Base-by-base conservation (phyloP, 495 filamentous ascomycete species). In the Physcia stellaris region DNA sequence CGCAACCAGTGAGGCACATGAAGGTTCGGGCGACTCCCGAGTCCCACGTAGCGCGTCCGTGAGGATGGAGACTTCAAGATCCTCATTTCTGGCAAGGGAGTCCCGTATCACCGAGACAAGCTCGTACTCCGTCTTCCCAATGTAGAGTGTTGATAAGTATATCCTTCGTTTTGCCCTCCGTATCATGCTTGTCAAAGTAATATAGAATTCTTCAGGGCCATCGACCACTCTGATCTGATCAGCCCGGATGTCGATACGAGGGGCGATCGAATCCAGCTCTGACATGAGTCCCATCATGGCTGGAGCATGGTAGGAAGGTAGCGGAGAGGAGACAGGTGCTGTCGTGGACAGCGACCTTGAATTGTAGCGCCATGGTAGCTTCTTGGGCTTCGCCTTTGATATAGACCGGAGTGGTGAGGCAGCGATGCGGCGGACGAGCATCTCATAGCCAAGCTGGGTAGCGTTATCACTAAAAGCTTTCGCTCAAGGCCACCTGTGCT, bases 81-180 rank as follows among this genome's bases (percentile, higher is more conserved):
- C 59, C 3, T 83, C 76, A 35, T 83, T 83, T 17, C 61, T 63
- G 41, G 62, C 59, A 10, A 99, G 74, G 23, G 90, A 77, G 37
- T 81, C 61, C 48, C 78, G 77, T 19, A 99, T 62, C 0, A 79
- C 85, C 12, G 74, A 62, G 41, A 99, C 79, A 52, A 99, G 62
- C 42, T 95, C 92, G 61, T 84, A 67, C 60, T 99, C 90, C 1
- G 82, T 79, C 60, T 88, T 92, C 45, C 90, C 90, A 50, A 99
- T 86, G 52, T 99, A 99, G 22, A 99, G 64, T 0, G 90, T 96
- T 15, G 85, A 92, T 35, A 99, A 64, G 55, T 86, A 99, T 50
- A 99, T 79, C 44, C 84, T 72, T 33, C 63, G 60, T 49, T 80
- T 71, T 3, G 90, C 90, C 43, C 70, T 71, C 24, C 68, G 68